These are phyloP conservation scores for Leccinellum albellum DNA, from an alignment of 768 basidiomycete genomes.

Conservation along the genomic window DNA sequence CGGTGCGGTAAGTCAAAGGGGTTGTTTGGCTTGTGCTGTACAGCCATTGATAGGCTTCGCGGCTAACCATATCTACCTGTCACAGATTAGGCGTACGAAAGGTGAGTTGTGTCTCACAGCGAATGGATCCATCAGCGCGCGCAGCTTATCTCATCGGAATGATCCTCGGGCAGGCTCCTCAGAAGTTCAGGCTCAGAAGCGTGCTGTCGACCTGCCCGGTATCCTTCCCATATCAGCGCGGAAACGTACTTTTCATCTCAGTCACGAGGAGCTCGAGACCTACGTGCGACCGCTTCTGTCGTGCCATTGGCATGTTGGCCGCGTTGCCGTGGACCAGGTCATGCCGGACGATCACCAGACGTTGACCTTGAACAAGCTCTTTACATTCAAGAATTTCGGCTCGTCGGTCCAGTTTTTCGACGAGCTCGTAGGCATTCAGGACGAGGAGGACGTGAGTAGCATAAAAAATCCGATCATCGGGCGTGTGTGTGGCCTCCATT, in stretches of 20 bases:
- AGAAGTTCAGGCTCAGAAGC: conserved; percentile 17
- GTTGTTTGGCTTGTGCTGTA: not conserved
- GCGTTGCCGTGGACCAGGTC: conserved; percentile 1
- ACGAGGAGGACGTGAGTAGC: conserved; percentile 31
- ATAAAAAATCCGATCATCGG: not conserved
- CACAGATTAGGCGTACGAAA: conserved; percentile 22
- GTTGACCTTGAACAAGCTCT: conserved; percentile 27
- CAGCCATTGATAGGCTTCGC: not conserved
- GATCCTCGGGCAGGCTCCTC: conserved; percentile 13
- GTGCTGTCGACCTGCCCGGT: conserved; percentile 17
- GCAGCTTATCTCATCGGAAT: not conserved
- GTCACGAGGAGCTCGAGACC: conserved; percentile 27
- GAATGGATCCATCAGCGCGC: not conserved
- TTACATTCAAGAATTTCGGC: conserved; percentile 24
- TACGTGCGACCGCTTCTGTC: conserved; percentile 38
- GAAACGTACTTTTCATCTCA: conserved; percentile 35
- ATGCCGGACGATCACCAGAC: conserved; percentile 11
- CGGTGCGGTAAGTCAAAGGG: conserved; percentile 15
- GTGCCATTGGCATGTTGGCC: conserved; percentile 26
- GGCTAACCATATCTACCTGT: not conserved
- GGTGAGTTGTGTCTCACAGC: conserved; percentile 8
- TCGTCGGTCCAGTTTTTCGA: conserved; percentile 28
- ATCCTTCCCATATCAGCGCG: conserved; percentile 27
- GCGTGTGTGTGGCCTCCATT: not conserved
- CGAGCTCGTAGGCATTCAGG: conserved; percentile 23